Evolutionary conservation across 345 rosid genomes (phyloP).

Genomic region (Gossypium bickii): DNA sequence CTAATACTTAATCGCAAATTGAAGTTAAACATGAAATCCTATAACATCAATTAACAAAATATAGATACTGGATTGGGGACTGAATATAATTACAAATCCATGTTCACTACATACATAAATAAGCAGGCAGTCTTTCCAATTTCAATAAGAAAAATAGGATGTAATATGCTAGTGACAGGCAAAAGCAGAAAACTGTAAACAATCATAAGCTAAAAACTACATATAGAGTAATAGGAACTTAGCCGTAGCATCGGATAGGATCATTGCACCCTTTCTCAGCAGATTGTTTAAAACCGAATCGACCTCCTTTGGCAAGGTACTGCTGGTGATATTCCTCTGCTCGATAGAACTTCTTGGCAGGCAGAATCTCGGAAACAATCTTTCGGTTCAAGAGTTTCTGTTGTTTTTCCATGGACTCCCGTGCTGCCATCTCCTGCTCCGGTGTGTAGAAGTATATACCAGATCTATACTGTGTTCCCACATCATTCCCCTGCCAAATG

Average conservation of each 20-base stretch:
- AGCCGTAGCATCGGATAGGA: slow-evolving; percentile 94
- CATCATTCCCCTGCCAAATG: slow-evolving; percentile 69
- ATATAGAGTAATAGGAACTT: slow-evolving; percentile 7
- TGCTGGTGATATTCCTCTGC: slow-evolving; percentile 96
- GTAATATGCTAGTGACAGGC: neutral
- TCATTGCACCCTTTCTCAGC: slow-evolving; percentile 79
- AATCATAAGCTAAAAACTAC: slow-evolving; percentile 4
- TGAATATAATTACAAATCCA: neutral
- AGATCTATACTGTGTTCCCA: slow-evolving; percentile 88
- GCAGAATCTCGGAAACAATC: slow-evolving; percentile 77
- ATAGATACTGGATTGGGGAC: neutral
- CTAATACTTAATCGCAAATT: neutral
- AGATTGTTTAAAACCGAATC: slow-evolving; percentile 71
- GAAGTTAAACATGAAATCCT: neutral
- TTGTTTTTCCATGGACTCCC: slow-evolving; percentile 54
- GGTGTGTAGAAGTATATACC: slow-evolving; percentile 78
- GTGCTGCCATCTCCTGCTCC: slow-evolving; percentile 79
- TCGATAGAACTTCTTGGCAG: slow-evolving; percentile 84
- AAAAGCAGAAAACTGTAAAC: neutral
- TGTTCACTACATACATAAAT: neutral
- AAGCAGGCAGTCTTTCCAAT: neutral
- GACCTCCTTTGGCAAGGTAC: slow-evolving; percentile 90
- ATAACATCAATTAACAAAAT: neutral
- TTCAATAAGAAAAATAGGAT: neutral
- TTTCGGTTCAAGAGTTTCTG: slow-evolving; percentile 57